Percentiles rank a stretch among this genome's conserved stretches.
These are phyloP conservation scores for Colletotrichum falcatum DNA, from an alignment of 2,329 filamentous ascomycete species.

Conservation along the genomic window DNA sequence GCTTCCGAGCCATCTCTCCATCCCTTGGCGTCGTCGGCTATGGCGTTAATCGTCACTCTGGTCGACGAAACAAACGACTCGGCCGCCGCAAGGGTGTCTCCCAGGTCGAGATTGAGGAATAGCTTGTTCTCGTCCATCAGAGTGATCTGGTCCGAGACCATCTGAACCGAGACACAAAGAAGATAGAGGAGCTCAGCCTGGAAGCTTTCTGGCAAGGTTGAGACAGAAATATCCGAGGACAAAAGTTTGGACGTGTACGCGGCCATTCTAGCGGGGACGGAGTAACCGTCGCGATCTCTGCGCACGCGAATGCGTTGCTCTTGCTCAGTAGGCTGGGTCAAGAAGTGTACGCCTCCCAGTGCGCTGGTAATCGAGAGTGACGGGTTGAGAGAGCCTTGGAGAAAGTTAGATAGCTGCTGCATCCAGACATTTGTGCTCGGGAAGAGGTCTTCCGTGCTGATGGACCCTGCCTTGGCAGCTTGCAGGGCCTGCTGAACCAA, in stretches of 20 bases:
- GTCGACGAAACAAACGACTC: conserved; percentile 58
- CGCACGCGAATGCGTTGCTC: conserved; percentile 48
- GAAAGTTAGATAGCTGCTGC: conserved; percentile 67
- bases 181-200: conserved; percentile 65
- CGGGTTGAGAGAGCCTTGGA: conserved; percentile 64
- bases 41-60: conserved; percentile 51
- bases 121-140: conserved; percentile 57
- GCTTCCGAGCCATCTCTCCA: conserved; percentile 54
- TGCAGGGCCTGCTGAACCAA: conserved; percentile 62
- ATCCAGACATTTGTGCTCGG: conserved; percentile 76
- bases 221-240: conserved; percentile 52
- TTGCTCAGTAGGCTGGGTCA: conserved; percentile 59
- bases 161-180: conserved; percentile 62
- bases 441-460: conserved; percentile 63
- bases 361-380: conserved; percentile 80
- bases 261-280: conserved; percentile 80
- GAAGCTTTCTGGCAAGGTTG: conserved; percentile 54
- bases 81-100: conserved; percentile 53
- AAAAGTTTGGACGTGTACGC: conserved; percentile 75
- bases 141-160: conserved; percentile 67
- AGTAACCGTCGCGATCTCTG: conserved; percentile 77
- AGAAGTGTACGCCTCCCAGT: conserved; percentile 76
- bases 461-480: conserved; percentile 51
- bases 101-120: conserved; percentile 57
- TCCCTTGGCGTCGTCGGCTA: conserved; percentile 49